phyloP scores from a whole-genome alignment of 192 early-diverging fungal species.

The Borealophlyctis nickersoniae region DNA sequence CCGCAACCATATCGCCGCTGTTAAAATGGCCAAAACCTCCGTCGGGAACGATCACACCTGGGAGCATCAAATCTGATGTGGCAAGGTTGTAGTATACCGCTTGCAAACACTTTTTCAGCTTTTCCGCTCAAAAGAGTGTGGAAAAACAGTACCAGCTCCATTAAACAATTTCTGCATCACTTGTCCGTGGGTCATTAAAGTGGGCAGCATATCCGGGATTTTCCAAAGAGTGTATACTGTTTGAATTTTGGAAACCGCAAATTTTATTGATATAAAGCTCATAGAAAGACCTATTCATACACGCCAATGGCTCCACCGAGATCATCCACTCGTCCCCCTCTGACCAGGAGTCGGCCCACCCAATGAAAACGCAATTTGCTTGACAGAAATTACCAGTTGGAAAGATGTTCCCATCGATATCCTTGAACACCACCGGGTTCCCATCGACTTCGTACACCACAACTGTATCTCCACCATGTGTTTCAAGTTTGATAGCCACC shows the following conservation, averaged over 20 bases:
- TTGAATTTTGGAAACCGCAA: neutral
- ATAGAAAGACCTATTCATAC: neutral
- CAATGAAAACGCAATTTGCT: neutral
- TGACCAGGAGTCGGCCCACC: neutral
- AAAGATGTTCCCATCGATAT: slow-evolving; percentile 48
- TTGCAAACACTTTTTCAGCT: too few species aligned
- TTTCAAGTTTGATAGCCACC: slow-evolving; percentile 61
- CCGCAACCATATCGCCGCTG: slow-evolving; percentile 52
- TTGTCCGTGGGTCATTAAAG: slow-evolving; percentile 62
- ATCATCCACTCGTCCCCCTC: too few species aligned
- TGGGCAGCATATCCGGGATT: slow-evolving; percentile 63
- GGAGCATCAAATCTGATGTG: slow-evolving; percentile 68
- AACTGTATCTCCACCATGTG: slow-evolving; percentile 63
- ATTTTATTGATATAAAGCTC: neutral
- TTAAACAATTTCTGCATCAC: slow-evolving; percentile 71
- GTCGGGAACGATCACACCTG: slow-evolving; percentile 56
- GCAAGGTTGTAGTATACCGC: too few species aligned
- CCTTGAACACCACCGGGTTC: slow-evolving; percentile 66
- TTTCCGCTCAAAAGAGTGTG: slow-evolving; percentile 6
- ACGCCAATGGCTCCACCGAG: neutral
- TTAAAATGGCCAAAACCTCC: slow-evolving; percentile 42
- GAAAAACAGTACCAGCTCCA: slow-evolving; percentile 58
- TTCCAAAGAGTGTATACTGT: slow-evolving; percentile 77
- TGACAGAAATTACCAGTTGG: slow-evolving; percentile 53
- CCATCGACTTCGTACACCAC: slow-evolving; percentile 60